Conservation (phyloP, 257 asterid genomes). For the Avicennia marina region DNA sequence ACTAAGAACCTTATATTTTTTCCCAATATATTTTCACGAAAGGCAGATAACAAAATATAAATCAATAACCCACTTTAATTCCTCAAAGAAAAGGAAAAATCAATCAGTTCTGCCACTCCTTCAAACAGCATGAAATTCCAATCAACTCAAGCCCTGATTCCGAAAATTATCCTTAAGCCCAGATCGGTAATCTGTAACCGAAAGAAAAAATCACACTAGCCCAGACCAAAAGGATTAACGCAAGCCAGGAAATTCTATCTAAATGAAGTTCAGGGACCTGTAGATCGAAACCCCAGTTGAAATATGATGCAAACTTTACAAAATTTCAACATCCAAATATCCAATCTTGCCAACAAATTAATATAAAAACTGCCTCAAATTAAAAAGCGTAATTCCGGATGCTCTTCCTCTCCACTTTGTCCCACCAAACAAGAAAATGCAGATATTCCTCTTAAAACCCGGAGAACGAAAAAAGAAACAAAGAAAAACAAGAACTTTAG, state of each 20-base stretch:
- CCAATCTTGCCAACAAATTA: constrained; percentile 18
- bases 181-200: constrained; percentile 21
- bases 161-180: constrained; percentile 11
- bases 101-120: constrained; percentile 13
- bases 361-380: no score
- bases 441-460: constrained; percentile 2
- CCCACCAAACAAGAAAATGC: constrained; percentile 11
- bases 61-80: background rate
- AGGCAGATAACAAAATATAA: background rate
- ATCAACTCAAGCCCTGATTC: constrained; percentile 13
- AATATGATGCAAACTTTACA: background rate
- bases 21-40: no score
- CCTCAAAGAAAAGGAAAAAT: background rate
- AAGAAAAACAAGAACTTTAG: background rate
- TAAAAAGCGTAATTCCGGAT: no score
- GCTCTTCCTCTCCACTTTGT: constrained; percentile 4
- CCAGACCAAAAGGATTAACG: background rate
- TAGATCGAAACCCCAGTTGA: constrained; percentile 9
- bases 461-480: background rate
- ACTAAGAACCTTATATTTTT: constrained; percentile 2
- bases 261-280: constrained; percentile 1
- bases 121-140: constrained; percentile 19
- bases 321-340: constrained; percentile 15
- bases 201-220: constrained; percentile 7
- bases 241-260: background rate